These are phyloP conservation scores for Wickerhamiella pararugosa DNA, from an alignment of 1,139 yeast species.

Conservation along the genomic window DNA sequence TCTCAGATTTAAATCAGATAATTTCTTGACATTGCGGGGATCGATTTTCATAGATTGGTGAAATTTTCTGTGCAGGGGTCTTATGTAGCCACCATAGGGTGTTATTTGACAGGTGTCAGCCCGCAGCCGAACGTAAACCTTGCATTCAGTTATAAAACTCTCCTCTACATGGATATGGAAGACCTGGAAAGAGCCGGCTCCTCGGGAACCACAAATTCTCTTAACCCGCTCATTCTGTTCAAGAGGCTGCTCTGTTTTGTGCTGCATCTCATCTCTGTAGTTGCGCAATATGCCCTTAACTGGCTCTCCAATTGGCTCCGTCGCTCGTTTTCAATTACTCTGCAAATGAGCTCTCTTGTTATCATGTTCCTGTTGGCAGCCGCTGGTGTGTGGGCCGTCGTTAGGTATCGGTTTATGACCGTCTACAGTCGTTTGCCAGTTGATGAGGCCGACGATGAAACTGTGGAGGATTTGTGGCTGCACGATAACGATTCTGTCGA, in stretches of 20 bases:
- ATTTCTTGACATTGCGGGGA: background rate
- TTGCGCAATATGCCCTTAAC: background rate
- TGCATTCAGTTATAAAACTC: too few relatives aligned
- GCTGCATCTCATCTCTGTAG: background rate
- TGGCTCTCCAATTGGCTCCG: constrained; percentile 2
- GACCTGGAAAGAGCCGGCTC: too few relatives aligned
- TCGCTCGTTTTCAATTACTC: constrained; percentile 7
- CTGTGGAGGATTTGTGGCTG: constrained; percentile 28
- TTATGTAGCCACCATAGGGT: too few relatives aligned
- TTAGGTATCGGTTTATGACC: constrained; percentile 38
- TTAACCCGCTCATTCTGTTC: constrained; percentile 2
- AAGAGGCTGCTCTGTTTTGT: background rate
- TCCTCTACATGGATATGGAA: too few relatives aligned
- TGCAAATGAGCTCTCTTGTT: constrained; percentile 7
- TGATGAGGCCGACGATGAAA: constrained; percentile 32
- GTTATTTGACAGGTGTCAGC: too few relatives aligned
- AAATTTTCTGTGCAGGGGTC: too few relatives aligned
- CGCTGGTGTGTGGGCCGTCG: constrained; percentile 23
- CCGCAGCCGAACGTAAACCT: too few relatives aligned
- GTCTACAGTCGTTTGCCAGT: constrained; percentile 38
- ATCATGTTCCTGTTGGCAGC: constrained; percentile 3
- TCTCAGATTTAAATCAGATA: too few relatives aligned
- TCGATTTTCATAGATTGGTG: constrained; percentile 1
- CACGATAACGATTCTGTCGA: constrained; percentile 16
- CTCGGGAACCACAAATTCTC: background rate